phyloP scores from a whole-genome alignment of 2,329 filamentous ascomycete genomes.

The Claviceps sp. region DNA sequence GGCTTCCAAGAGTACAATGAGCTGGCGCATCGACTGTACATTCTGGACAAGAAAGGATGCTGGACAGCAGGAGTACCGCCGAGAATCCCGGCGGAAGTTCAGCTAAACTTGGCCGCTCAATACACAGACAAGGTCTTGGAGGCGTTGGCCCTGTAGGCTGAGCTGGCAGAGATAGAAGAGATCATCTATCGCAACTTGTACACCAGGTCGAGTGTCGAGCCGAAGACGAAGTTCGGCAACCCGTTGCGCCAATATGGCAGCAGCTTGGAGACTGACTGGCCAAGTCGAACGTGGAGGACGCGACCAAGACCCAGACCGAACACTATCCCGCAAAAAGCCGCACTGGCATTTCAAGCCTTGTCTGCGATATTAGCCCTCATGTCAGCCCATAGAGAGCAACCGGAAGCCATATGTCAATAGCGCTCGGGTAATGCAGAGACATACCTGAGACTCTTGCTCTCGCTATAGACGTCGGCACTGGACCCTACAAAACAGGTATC shows the following conservation, averaged over 20 bases:
- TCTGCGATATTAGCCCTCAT: background rate
- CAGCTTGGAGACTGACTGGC: background rate
- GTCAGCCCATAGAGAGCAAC: background rate
- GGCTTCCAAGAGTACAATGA: background rate
- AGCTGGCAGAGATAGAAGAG: background rate
- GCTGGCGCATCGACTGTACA: background rate
- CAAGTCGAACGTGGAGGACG: background rate
- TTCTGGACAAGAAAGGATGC: background rate
- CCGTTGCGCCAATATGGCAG: background rate
- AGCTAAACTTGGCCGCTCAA: background rate
- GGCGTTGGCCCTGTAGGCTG: background rate
- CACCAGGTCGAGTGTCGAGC: background rate
- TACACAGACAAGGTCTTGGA: background rate
- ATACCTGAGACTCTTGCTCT: background rate
- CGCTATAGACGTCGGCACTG: background rate
- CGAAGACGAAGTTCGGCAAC: background rate
- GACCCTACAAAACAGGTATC: background rate
- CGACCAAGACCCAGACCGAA: background rate
- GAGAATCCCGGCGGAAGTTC: background rate
- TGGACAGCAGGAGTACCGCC: background rate
- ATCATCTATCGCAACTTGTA: background rate
- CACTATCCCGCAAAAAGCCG: background rate
- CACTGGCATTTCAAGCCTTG: background rate
- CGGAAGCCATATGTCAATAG: background rate
- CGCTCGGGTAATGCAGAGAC: background rate